These are phyloP conservation scores for Fusarium dlaminii DNA, from an alignment of 2,329 filamentous ascomycete genomes.

Conservation along the genomic window DNA sequence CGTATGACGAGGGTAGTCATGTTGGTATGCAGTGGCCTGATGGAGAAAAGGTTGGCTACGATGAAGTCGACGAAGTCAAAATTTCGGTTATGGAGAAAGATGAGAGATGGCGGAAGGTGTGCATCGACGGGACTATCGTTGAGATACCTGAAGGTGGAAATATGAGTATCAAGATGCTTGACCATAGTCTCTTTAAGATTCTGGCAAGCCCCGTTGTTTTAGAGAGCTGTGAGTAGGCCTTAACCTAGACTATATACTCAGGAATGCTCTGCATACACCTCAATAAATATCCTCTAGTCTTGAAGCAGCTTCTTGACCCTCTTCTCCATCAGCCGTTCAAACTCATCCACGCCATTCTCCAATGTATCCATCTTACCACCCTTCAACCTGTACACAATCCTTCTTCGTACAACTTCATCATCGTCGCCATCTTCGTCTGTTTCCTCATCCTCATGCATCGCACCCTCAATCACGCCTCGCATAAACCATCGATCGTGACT, in stretches of 20 bases:
- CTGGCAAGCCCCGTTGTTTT: conserved; percentile 51
- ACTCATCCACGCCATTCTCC: conserved; percentile 70
- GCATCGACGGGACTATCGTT: conserved; percentile 91
- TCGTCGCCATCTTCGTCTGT: conserved; percentile 50
- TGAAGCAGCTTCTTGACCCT: conserved; percentile 58
- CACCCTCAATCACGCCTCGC: conserved; percentile 68
- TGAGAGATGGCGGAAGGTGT: conserved; percentile 83
- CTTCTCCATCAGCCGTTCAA: conserved; percentile 71
- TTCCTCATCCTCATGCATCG: conserved; percentile 51
- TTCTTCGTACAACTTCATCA: conserved; percentile 57
- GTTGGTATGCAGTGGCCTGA: conserved; percentile 60
- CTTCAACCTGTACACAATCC: conserved; percentile 69
- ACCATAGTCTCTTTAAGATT: conserved; percentile 53
- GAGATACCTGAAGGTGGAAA: conserved; percentile 75
- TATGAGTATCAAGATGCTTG: conserved; percentile 70
- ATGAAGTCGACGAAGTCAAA: conserved; percentile 71
- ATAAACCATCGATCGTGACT: conserved; percentile 88
- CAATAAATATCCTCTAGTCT: not conserved
- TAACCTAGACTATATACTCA: not conserved
- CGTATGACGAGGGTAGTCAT: conserved; percentile 67
- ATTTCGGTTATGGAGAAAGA: conserved; percentile 75
- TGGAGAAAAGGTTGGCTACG: conserved; percentile 75
- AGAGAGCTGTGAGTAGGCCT: not conserved
- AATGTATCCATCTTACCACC: conserved; percentile 65
- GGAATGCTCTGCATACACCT: not conserved